phyloP scores from a whole-genome alignment of 306 rosid genomes.

The Casuarina glauca region DNA sequence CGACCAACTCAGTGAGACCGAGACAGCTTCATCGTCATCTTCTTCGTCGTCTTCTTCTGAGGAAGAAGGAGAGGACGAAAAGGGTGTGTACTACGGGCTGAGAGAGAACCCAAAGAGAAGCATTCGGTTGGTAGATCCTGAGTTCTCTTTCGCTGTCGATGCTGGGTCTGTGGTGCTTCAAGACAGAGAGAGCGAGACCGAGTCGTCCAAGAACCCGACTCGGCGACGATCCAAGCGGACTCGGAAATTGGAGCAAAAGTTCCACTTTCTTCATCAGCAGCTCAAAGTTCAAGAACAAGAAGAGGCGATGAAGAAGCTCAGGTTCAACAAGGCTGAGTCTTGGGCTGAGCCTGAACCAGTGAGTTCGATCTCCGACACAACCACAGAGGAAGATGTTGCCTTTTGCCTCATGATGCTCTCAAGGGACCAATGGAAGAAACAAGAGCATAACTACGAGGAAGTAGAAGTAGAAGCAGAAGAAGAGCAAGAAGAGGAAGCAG shows the following conservation, averaged over 20 bases:
- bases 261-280: constrained; percentile 3
- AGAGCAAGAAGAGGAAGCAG: constrained; percentile 31
- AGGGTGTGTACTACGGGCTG: constrained; percentile 39
- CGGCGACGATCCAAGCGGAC: constrained; percentile 63
- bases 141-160: constrained; percentile 53
- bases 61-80: constrained; percentile 43
- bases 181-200: constrained; percentile 82
- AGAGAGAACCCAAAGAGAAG: constrained; percentile 79
- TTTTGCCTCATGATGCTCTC: constrained; percentile 85
- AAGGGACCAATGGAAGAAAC: constrained; percentile 64
- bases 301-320: constrained; percentile 5
- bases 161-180: constrained; percentile 69
- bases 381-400: constrained; percentile 80
- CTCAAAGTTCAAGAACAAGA: constrained; percentile 9
- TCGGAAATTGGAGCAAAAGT: constrained; percentile 35
- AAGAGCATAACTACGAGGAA: constrained; percentile 9
- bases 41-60: constrained; percentile 44
- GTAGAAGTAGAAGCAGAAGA: constrained; percentile 21
- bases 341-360: constrained; percentile 59
- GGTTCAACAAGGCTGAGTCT: constrained; percentile 37
- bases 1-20: constrained; percentile 44
- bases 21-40: constrained; percentile 52
- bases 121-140: constrained; percentile 65
- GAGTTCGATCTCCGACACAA: constrained; percentile 70
- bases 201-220: constrained; percentile 73